Conservation (phyloP, 345 rosid species). For the Corchorus olitorius region DNA sequence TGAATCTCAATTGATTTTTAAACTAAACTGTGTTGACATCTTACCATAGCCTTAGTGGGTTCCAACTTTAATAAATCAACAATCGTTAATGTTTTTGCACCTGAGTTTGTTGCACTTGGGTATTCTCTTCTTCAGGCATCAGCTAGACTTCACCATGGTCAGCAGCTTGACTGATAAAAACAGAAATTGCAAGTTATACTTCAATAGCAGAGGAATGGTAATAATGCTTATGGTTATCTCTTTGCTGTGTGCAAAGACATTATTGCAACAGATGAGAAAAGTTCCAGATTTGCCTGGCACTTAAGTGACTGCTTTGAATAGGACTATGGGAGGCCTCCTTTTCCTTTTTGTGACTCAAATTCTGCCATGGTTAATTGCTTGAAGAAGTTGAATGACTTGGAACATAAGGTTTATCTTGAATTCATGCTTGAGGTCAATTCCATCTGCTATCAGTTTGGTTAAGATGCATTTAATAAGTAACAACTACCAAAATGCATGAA, state of each 20-base stretch:
- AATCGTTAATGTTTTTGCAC: no score
- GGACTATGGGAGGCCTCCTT: conserved; percentile 56
- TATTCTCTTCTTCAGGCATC: no score
- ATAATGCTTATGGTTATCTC: conserved; percentile 50
- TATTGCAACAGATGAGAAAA: conserved; percentile 60
- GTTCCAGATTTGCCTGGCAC: conserved; percentile 77
- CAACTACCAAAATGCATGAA: conserved; percentile 8
- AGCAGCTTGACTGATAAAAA: no score
- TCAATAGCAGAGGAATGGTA: no score
- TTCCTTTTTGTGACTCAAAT: conserved; percentile 51
- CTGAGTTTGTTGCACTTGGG: no score
- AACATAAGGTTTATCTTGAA: conserved; percentile 58
- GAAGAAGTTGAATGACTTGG: conserved; percentile 51
- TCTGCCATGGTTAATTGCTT: conserved; percentile 59
- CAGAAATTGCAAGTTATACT: no score
- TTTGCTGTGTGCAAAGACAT: conserved; percentile 65
- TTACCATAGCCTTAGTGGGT: no score
- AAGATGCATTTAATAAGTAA: background rate
- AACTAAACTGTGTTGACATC: no score
- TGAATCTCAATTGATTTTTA: no score
- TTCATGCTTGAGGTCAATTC: conserved; percentile 70
- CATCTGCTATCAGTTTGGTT: conserved; percentile 68
- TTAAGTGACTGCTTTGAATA: conserved; percentile 74
- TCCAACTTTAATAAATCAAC: no score
- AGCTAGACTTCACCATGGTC: no score